Evolutionary conservation across 352 stramenopile species (phyloP).

Genomic region (Globisporangium lucens): DNA sequence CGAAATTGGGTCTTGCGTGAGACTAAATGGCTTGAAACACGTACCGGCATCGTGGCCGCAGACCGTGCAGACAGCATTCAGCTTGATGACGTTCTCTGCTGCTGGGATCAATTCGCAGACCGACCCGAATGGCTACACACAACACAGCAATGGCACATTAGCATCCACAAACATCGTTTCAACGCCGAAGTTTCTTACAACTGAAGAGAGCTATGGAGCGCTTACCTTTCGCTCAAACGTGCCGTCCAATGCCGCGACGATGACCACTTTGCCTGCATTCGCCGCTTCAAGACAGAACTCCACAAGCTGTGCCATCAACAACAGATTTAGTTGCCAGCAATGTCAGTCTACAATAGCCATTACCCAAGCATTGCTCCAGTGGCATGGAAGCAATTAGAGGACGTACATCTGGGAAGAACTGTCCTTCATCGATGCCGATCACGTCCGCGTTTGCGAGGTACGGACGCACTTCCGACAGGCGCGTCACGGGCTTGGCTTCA

Average conservation of each 20-base stretch:
- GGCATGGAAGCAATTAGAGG: too few relatives aligned
- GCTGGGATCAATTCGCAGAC: conserved; percentile 71
- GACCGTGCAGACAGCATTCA: conserved; percentile 81
- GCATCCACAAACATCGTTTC: not conserved
- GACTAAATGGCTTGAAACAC: too few relatives aligned
- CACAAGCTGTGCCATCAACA: conserved; percentile 46
- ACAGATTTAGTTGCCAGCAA: not conserved
- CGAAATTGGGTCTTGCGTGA: not conserved
- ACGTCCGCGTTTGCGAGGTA: conserved; percentile 72
- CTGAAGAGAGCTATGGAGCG: not conserved
- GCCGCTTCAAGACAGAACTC: conserved; percentile 75
- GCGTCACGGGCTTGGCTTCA: conserved; percentile 58
- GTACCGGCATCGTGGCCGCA: conserved; percentile 69
- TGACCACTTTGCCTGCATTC: conserved; percentile 71
- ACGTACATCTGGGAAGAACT: conserved; percentile 80
- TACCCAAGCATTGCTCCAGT: too few relatives aligned
- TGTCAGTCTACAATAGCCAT: not conserved
- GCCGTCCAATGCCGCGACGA: conserved; percentile 70
- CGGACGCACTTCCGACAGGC: conserved; percentile 48
- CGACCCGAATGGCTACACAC: conserved; percentile 58
- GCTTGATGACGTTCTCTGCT: conserved; percentile 79
- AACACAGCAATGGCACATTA: not conserved
- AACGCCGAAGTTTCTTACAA: not conserved
- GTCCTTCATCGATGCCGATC: conserved; percentile 84
- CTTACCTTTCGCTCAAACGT: conserved; percentile 74